Conservation (phyloP, 805 yeast genomes). For the Metschnikowia cerradonensis region DNA sequence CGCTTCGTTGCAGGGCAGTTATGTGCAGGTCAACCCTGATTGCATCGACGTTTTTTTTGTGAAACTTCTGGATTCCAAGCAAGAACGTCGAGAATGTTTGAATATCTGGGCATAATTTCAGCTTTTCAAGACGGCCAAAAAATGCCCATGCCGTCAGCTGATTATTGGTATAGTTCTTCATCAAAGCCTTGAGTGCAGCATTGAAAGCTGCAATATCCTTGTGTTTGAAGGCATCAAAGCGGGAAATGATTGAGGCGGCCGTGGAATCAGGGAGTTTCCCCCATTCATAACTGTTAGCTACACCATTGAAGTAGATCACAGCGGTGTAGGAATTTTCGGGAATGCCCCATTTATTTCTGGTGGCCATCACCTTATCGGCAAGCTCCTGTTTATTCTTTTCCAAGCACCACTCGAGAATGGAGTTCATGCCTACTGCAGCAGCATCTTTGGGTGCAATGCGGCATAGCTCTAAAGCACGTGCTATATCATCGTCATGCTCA, state of each 20-base stretch:
- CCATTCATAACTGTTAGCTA: constrained; percentile 31
- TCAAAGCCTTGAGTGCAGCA: constrained; percentile 32
- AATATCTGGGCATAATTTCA: constrained; percentile 24
- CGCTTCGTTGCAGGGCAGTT: constrained; percentile 18
- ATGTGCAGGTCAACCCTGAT: constrained; percentile 16
- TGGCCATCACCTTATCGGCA: constrained; percentile 48
- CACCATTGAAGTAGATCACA: constrained; percentile 33
- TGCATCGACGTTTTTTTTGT: constrained; percentile 14
- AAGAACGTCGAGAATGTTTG: constrained; percentile 39
- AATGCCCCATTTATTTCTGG: constrained; percentile 61
- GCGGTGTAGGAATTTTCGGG: constrained; percentile 46
- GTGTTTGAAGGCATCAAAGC: constrained; percentile 17
- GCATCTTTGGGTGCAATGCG: constrained; percentile 41
- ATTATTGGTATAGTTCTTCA: constrained; percentile 30
- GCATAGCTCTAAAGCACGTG: constrained; percentile 52
- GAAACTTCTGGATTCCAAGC: constrained; percentile 28
- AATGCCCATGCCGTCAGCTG: constrained; percentile 37
- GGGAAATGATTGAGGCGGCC: constrained; percentile 19
- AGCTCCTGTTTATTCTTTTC: constrained; percentile 39
- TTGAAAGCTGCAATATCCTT: constrained; percentile 29
- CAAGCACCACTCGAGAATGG: constrained; percentile 50
- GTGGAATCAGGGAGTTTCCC: constrained; percentile 24
- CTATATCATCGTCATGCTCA: constrained; percentile 40
- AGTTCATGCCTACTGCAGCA: constrained; percentile 62
- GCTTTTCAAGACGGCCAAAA: constrained; percentile 25